Conservation (phyloP, 2,329 filamentous ascomycete species). For the Emydomyces testavorans region DNA sequence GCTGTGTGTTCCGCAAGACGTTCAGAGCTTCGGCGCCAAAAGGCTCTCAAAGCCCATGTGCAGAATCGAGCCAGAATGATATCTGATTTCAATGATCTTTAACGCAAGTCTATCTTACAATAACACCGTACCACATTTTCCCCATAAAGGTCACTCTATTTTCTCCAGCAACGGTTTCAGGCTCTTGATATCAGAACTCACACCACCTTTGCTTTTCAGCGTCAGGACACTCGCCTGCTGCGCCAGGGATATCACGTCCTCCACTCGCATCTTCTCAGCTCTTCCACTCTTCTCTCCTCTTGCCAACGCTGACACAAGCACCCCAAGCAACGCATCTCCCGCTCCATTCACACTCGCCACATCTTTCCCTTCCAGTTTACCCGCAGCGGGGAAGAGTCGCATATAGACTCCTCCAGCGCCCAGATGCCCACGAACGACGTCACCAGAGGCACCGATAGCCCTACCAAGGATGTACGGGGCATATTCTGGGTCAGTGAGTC, state of each 20-base stretch:
- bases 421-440: conserved; percentile 19
- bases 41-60: too few species aligned
- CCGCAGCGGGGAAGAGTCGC: conserved; percentile 57
- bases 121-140: too few species aligned
- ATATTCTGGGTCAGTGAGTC: conserved; percentile 51
- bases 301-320: conserved; percentile 66
- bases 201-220: conserved; percentile 61
- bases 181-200: conserved; percentile 35
- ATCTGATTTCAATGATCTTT: too few species aligned
- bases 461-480: conserved; percentile 62
- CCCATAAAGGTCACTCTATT: not conserved
- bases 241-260: conserved; percentile 62
- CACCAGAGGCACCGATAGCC: conserved; percentile 28
- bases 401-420: conserved; percentile 74
- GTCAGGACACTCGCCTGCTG: conserved; percentile 72
- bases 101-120: too few species aligned
- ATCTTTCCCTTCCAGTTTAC: conserved; percentile 49
- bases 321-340: conserved; percentile 84
- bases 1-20: not conserved
- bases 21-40: too few species aligned
- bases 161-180: conserved; percentile 15
- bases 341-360: conserved; percentile 87
- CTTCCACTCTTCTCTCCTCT: conserved; percentile 34
- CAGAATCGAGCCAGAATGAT: too few species aligned
- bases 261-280: conserved; percentile 37